Evolutionary conservation across 1,284 basidiomycete species (phyloP).

Genomic region (Cerrena zonata): DNA sequence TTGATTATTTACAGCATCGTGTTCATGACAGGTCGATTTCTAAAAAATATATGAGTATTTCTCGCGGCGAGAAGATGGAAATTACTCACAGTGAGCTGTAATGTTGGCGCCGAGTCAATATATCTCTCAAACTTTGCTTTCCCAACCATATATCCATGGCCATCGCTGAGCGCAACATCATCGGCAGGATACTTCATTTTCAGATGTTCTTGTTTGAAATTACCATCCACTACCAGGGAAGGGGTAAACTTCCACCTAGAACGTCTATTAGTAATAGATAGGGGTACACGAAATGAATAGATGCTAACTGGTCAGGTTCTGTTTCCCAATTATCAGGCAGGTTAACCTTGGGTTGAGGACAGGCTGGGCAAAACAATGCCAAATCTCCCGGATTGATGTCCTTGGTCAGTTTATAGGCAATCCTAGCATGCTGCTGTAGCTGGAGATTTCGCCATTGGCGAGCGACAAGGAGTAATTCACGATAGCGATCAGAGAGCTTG

Average conservation of each 20-base stretch:
- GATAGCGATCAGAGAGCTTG: neutral
- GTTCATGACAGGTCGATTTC: neutral
- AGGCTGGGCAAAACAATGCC: neutral
- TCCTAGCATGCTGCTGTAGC: neutral
- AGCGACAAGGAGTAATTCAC: neutral
- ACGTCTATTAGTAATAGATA: neutral
- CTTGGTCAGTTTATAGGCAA: neutral
- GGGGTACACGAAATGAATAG: neutral
- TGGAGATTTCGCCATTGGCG: neutral
- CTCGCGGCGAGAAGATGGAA: neutral
- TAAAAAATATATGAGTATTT: neutral
- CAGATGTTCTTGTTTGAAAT: slow-evolving; percentile 4
- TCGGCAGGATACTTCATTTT: neutral
- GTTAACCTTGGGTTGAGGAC: slow-evolving; percentile 1
- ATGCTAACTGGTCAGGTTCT: neutral
- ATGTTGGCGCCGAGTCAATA: neutral
- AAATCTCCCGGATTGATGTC: neutral
- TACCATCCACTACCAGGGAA: neutral
- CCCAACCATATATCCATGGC: neutral
- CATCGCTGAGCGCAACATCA: slow-evolving; percentile 1
- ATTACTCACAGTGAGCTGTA: neutral
- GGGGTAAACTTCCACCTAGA: neutral
- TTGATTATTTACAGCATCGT: neutral
- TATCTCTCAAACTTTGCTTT: neutral
- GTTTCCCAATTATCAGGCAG: neutral